Evolutionary conservation across 805 yeast genomes (phyloP), one percentile per base, ranked within the genome.

Genomic region (Cyberlindnera subsufficiens): DNA sequence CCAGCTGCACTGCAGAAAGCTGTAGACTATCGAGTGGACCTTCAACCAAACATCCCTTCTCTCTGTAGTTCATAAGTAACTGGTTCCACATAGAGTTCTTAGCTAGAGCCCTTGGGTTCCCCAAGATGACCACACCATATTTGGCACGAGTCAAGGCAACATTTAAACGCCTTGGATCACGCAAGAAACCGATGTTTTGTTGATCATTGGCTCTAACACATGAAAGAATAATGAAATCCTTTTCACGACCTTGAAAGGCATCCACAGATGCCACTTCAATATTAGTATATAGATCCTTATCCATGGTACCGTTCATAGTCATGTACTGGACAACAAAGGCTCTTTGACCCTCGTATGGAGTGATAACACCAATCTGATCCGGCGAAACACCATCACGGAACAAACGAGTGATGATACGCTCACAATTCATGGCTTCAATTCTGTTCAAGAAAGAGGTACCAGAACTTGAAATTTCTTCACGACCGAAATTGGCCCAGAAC

Each of bases 251-350:
- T 64, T 88, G 96, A 67, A 88, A 88, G 1, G 96, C 93, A 62
- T 88, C 96, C n/a, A 88, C 84, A n/a, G 95, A 85, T 6, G 93
- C 88, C 25, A 90, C 89, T 64, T 90, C 97, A 37, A 90, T 84
- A 40, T 77, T 80, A 39, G 71, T 61, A 59, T 87, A 87, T 30
- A 76, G 63, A 1, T 80, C 81, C 50, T 77, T 77, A 42, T 80
- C 83, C 58, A 82, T 58, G 0, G 86, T 65, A 27, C 90, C 85
- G 53, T 80, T 81, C 69, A 79, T 62, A 53, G 77, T 75, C 87
- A 90, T 78, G 61, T 85, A 85, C 56, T 82, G 89, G 9, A 79
- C 74, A 40, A 90, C 67, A 58, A 82, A 89, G 0, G 90, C 86
- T 47, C 96, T 69, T 65, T 90, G 97, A 30, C 96, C 97, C 61